Base-by-base conservation (phyloP, 2,329 filamentous ascomycete species). In the Clarireedia monteithiana region DNA sequence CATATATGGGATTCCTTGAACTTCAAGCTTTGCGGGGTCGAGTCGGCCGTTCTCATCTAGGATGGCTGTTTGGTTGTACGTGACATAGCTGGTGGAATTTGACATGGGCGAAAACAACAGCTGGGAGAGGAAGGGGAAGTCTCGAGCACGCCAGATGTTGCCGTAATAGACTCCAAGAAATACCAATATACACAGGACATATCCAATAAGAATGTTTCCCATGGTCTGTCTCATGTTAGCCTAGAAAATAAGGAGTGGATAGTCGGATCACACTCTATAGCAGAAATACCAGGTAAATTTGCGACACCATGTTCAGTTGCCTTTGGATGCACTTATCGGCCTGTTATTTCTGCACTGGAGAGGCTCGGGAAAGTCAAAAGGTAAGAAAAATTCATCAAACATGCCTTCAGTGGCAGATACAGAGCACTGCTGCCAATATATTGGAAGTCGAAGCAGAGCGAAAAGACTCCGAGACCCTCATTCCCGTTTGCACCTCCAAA, bases 401-500 rank as follows among this genome's bases (percentile, higher is more conserved):
- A 40, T 40, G n/a, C 38, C 38, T 40, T 62, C 55, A 67, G 68
- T 10, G 73, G 62, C 60, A 59, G 20, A 56, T 52, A 63, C 52
- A 60, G 45, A 9, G 58, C 59, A 15, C 56, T 54, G 51, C 72
- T 66, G 23, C 57, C 56, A 44, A 75, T 71, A 55, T 75, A 75
- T 44, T 74, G 67, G 69, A 73, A 75, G 60, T 76, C 74, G 34
- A 76, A 69, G 24, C 67, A 71, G 42, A 72, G 55, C 5, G 64
- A 67, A 5, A 75, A 60, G 10, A 69, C 49, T 17, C 66, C 68
- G 15, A 68, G 65, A 4, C 73, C 74, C 58, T 76, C 74, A 58
- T 77, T 75, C 2, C 71, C 72, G 42, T 67, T 68, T 1, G 75
- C 67, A 15, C 76, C 76, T 4, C 76, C 76, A 59, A 78, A 78